Conservation (phyloP, 2,329 filamentous ascomycete species). For the Colletotrichum caudatum region DNA sequence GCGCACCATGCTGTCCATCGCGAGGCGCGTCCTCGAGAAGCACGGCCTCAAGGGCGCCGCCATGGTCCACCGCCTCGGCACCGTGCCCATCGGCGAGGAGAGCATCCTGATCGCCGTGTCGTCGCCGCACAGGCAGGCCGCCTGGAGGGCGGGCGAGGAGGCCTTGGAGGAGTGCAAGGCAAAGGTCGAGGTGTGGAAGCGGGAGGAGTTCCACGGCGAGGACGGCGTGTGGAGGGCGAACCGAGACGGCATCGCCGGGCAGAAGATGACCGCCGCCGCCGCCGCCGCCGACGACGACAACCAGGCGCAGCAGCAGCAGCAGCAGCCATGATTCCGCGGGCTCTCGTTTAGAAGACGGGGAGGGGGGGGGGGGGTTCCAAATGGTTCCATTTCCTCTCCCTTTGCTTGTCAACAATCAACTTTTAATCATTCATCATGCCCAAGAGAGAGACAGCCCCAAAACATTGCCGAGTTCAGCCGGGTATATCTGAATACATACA, state of each 20-base stretch:
- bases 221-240: slow-evolving; percentile 91
- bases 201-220: slow-evolving; percentile 84
- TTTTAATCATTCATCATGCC: background rate
- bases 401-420: background rate
- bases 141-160: slow-evolving; percentile 90
- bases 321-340: background rate
- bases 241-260: slow-evolving; percentile 75
- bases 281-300: background rate
- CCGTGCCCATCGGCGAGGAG: slow-evolving; percentile 91
- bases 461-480: background rate
- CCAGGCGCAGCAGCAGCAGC: background rate
- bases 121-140: slow-evolving; percentile 83
- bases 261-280: slow-evolving; percentile 48
- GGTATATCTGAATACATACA: background rate
- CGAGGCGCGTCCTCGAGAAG: slow-evolving; percentile 65
- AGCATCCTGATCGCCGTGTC: slow-evolving; percentile 92
- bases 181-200: slow-evolving; percentile 94
- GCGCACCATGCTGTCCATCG: slow-evolving; percentile 75
- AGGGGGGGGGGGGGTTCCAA: background rate
- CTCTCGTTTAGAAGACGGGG: background rate
- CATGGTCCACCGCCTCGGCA: slow-evolving; percentile 86
- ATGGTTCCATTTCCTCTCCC: background rate
- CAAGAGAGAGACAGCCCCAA: background rate
- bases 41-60: slow-evolving; percentile 79
- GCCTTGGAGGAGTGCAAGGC: slow-evolving; percentile 88